phyloP scores from a whole-genome alignment of 1,139 yeast species.

The Hyphopichia buzzinii region DNA sequence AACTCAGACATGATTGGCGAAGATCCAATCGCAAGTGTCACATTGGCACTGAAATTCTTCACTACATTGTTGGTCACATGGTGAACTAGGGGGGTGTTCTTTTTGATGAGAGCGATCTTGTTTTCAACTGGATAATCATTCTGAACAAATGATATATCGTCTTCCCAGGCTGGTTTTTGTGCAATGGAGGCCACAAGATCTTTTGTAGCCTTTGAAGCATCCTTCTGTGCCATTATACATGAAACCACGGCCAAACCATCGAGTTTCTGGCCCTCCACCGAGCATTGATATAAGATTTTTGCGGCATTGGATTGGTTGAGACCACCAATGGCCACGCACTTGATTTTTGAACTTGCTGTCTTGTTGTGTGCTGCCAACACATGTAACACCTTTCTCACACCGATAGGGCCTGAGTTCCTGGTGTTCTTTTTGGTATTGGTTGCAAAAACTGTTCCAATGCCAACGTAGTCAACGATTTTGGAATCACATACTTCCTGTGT shows the following conservation, averaged over 20 bases:
- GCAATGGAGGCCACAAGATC: conserved; percentile 21
- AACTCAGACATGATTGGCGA: conserved; percentile 93
- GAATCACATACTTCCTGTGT: conserved; percentile 53
- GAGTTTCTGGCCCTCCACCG: conserved; percentile 44
- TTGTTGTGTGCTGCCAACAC: conserved; percentile 39
- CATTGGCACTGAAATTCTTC: conserved; percentile 84
- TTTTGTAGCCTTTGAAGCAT: conserved; percentile 56
- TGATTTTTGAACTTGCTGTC: conserved; percentile 22
- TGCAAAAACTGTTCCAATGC: conserved; percentile 79
- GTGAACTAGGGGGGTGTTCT: conserved; percentile 65
- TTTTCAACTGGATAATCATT: conserved; percentile 10
- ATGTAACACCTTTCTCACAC: conserved; percentile 55
- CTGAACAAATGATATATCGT: neutral
- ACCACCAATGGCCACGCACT: conserved; percentile 86
- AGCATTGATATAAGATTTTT: conserved; percentile 52
- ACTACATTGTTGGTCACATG: conserved; percentile 92
- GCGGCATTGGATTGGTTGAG: conserved; percentile 64
- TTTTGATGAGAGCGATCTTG: conserved; percentile 5
- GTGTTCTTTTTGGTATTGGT: conserved; percentile 67
- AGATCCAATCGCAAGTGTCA: conserved; percentile 81
- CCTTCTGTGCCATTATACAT: conserved; percentile 69
- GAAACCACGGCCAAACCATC: conserved; percentile 90
- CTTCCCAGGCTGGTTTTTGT: conserved; percentile 14
- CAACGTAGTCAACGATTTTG: conserved; percentile 73
- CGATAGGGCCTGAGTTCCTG: conserved; percentile 62